These are phyloP conservation scores for Cercospora sp. DNA, from an alignment of 2,329 filamentous ascomycete genomes.

Conservation along the genomic window DNA sequence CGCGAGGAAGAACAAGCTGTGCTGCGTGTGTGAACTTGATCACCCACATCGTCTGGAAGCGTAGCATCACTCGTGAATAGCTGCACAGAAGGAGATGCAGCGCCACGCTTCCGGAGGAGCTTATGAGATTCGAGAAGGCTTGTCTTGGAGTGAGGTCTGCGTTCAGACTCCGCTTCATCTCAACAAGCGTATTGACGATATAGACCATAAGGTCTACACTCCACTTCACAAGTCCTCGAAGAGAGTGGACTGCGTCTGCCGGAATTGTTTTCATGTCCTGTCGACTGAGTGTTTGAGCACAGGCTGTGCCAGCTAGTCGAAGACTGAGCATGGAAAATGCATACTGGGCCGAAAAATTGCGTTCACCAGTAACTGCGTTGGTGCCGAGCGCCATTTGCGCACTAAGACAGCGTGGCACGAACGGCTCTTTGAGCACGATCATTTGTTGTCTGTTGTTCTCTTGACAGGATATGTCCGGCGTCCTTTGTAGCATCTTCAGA, in stretches of 20 bases:
- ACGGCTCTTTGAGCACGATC: slow-evolving; percentile 68
- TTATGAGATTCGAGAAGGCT: slow-evolving; percentile 27
- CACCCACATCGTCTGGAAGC: slow-evolving; percentile 66
- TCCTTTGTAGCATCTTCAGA: slow-evolving; percentile 67
- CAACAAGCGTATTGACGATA: slow-evolving; percentile 56
- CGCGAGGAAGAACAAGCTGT: slow-evolving; percentile 23
- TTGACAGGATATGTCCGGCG: slow-evolving; percentile 74
- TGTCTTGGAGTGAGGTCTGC: slow-evolving; percentile 14
- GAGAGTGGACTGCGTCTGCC: slow-evolving; percentile 67
- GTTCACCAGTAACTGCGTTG: slow-evolving; percentile 58
- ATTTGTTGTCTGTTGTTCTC: slow-evolving; percentile 59
- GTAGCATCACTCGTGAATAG: slow-evolving; percentile 70
- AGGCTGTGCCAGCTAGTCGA: slow-evolving; percentile 56
- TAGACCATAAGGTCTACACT: slow-evolving; percentile 64
- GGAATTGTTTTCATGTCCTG: slow-evolving; percentile 25
- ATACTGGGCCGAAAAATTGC: slow-evolving; percentile 70
- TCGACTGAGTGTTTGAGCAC: slow-evolving; percentile 30
- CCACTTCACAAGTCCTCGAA: slow-evolving; percentile 78
- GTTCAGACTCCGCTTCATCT: slow-evolving; percentile 37
- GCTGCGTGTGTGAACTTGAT: slow-evolving; percentile 30
- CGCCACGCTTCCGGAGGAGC: slow-evolving; percentile 29
- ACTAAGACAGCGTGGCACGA: slow-evolving; percentile 74
- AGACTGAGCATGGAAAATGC: slow-evolving; percentile 74
- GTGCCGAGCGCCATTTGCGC: slow-evolving; percentile 78
- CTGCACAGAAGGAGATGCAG: slow-evolving; percentile 67